Evolutionary conservation across 768 basidiomycete species (phyloP), one percentile per base, ranked within the genome.

Genomic region (Pleurotus salmoneostramineus): DNA sequence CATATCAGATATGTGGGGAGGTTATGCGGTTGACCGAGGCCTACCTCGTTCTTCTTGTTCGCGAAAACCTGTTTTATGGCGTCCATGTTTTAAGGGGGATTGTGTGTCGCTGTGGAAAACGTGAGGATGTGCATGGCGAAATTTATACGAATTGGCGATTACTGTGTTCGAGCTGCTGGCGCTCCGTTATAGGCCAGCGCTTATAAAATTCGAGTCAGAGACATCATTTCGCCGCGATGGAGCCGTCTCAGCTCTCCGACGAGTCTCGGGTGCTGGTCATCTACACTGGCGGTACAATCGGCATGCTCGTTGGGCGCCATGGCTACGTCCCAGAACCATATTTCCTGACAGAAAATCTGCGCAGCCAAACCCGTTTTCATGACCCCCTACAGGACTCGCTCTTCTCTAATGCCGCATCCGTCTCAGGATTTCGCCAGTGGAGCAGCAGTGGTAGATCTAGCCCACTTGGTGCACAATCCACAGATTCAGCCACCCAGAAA

Each of bases 251-350:
- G 50, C 62, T 74, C 35, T 67, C 81, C 15, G 84, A 89, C 61
- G 91, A 94, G 65, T 84, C 90, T 8, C 80, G 83, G 55, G 90
- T 95, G n/a, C 85, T 94, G 54, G 78, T 95, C 58, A 87, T 95
- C 32, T 94, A 94, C 74, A 94, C 93, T 36, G 93, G 90, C 33
- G 93, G 93, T 12, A 95, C 93, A 0, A 93, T 95, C 62, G 91
- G 91, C 14, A 93, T 93, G 90, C 84, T 93, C 46, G 80, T 89
- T 36, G 85, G 87, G 35, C 76, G 85, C 35, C 81, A 84, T 59
- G 89, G 89, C 61, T 91, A 91, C 66, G 86, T 89, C 17, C 90
- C 93, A 10, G 93, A 95, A 66, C 92, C 92, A 0, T 88, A 87
- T 64, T 95, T 93, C 68, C 75, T 95, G 61, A 93, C 91, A 4